Percentiles rank a stretch among this genome's conserved stretches.
Conservation (phyloP, 495 filamentous ascomycete genomes). For the Tirmania nivea region DNA sequence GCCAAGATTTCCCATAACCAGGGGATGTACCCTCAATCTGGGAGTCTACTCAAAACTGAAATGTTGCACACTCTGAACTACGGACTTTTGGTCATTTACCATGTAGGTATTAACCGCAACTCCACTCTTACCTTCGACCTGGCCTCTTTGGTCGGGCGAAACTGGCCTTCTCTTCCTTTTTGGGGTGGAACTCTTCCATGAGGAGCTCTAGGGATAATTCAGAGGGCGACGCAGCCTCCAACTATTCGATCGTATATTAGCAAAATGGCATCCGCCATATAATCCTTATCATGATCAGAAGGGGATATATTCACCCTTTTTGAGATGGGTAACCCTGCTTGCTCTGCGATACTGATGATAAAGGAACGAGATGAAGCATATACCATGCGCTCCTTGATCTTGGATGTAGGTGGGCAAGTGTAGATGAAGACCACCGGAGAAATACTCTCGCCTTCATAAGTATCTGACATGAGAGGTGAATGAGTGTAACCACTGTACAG, state of each 20-base stretch:
- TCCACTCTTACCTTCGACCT: constrained; percentile 26
- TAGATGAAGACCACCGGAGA: constrained; percentile 76
- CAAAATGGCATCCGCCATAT: too few relatives aligned
- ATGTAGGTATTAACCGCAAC: too few relatives aligned
- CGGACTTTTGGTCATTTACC: too few relatives aligned
- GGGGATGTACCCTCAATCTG: too few relatives aligned
- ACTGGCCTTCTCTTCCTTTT: constrained; percentile 42
- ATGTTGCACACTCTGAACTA: too few relatives aligned
- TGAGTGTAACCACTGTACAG: neutral
- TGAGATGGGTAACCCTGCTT: constrained; percentile 47
- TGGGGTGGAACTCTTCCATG: constrained; percentile 54
- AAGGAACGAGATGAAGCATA: constrained; percentile 57
- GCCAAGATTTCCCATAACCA: too few relatives aligned
- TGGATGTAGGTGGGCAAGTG: constrained; percentile 59
- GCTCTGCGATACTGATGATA: constrained; percentile 44
- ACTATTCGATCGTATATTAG: constrained; percentile 17
- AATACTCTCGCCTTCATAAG: constrained; percentile 30
- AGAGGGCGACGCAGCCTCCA: constrained; percentile 46
- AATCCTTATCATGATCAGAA: too few relatives aligned
- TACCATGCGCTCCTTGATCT: constrained; percentile 86
- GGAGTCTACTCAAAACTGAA: too few relatives aligned
- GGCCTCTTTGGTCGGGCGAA: constrained; percentile 86
- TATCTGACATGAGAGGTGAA: constrained; percentile 20
- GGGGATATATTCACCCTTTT: constrained; percentile 36
- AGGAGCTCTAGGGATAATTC: constrained; percentile 57